Evolutionary conservation across 2,329 filamentous ascomycete genomes (phyloP), one percentile per base, ranked within the genome.

Genomic region (Talaromyces amestolkiae): DNA sequence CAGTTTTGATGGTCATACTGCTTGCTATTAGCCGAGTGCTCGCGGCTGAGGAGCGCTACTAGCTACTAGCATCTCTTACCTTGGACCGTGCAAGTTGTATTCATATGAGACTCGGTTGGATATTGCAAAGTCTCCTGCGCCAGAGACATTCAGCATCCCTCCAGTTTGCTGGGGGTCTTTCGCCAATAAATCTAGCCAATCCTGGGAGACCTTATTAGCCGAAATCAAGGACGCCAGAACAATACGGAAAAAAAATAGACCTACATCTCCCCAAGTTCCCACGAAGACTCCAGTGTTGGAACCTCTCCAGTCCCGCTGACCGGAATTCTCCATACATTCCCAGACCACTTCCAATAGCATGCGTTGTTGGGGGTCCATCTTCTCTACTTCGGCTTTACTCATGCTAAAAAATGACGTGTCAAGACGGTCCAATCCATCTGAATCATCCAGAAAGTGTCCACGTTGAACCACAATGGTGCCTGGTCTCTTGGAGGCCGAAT

Each of bases 61-160:
- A 13, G 81, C 59, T 7, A 77, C 74, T 3, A 78, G 75, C 15
- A 41, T 64, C 0, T 79, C 81, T 58, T 80, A 81, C 1, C 76
- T 77, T 15, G 72, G 72, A 8, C 73, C 73, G 31, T 53, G 54
- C 5, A 70, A 61, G 62, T 73, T 69, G 41, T 70, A 72, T 43
- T 68, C 68, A 58, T 74, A 70, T 53, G 70, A 66, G 4, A 74
- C 41, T 7, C 68, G 59, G 47, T 70, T 71, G 41, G 41, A 45
- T 1, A 45, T 45, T 45, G 41, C 41, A 19, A 45, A 45, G 41
- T 45, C 41, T 45, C 41, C 41, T 22, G 41, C n/a, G 41, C 41
- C 41, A 22, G 41, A 45, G 19, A 45, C 41, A 19, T 45, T 45
- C n/a, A 45, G 41, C 41, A 45, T 45, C 17, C 41, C 41, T 22